Evolutionary conservation across 331 rosid genomes (phyloP), one percentile per base, ranked within the genome.

Genomic region (Malus hybrid): DNA sequence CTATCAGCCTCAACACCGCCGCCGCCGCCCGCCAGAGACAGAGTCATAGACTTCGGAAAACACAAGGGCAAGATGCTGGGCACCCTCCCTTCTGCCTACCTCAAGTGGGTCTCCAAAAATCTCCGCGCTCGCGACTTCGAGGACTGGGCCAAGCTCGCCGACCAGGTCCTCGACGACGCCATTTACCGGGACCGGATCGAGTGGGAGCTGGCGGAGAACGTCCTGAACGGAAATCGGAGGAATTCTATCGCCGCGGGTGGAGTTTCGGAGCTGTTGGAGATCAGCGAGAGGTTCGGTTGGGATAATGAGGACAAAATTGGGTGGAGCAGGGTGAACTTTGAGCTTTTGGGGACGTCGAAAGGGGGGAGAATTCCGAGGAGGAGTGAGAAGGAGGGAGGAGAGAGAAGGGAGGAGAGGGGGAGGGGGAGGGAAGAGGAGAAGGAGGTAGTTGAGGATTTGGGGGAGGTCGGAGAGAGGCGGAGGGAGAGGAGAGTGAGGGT

Each of bases 51-150:
- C 56, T 89, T 89, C 62, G 93, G 93, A 19, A 87, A 83, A 71
- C 71, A 86, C 85, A 86, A 91, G 77, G 97, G 95, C 24, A 89
- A 80, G 50, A 88, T 87, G 93, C 67, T 91, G 1, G 97, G 97
- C 31, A 59, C 82, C 48, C 82, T 91, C 18, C 95, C 95, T 22
- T 85, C 95, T 1, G 28, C 22, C 55, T 91, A 91, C 78, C 97
- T 91, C 50, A 84, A 69, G 65, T 91, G 93, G 97, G 83, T 91
- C 56, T 87, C 94, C 50, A 78, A 77, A 33, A 91, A 83, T n/a
- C 88, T 86, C 29, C 67, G 90, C 12, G 89, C 94, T 22, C 82
- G 87, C 0, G 83, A 89, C 22, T 83, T 79, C 19, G 83, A 86
- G 42, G 81, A 77, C 28, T 87, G 93, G 95, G 91, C 89, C 15